These are phyloP conservation scores for Amphichorda felina DNA, from an alignment of 2,329 filamentous ascomycete genomes.

Conservation along the genomic window DNA sequence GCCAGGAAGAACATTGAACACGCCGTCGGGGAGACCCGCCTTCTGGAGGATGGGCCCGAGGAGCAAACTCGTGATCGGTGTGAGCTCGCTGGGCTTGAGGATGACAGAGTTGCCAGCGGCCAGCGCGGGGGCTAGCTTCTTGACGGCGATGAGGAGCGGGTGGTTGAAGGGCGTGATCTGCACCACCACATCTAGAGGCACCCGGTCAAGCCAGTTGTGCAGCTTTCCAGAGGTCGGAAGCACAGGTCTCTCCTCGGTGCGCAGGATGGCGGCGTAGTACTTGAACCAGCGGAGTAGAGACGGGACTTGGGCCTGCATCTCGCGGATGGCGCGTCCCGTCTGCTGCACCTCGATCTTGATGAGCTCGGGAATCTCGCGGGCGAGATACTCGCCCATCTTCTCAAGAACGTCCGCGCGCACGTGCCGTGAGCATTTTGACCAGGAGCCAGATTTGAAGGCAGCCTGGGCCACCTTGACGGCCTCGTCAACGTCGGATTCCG, in stretches of 20 bases:
- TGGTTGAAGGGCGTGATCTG: constrained; percentile 49
- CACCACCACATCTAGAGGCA: constrained; percentile 45
- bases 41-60: constrained; percentile 66
- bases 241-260: constrained; percentile 55
- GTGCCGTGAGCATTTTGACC: constrained; percentile 48
- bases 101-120: constrained; percentile 85
- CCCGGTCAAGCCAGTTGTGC: constrained; percentile 42
- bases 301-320: constrained; percentile 59
- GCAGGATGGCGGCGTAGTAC: constrained; percentile 56
- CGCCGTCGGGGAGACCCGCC: constrained; percentile 70
- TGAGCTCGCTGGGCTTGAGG: constrained; percentile 88
- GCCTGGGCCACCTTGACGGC: background rate
- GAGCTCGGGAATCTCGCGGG: constrained; percentile 37
- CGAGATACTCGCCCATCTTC: constrained; percentile 42
- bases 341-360: constrained; percentile 54
- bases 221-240: constrained; percentile 52
- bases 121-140: constrained; percentile 84
- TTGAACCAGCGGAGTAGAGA: constrained; percentile 58
- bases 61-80: constrained; percentile 81
- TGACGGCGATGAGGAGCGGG: constrained; percentile 69
- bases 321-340: constrained; percentile 55
- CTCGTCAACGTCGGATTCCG: background rate
- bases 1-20: constrained; percentile 86
- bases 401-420: constrained; percentile 51
- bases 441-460: constrained; percentile 41